Percentiles rank a stretch among this genome's conserved stretches.
Evolutionary conservation across 371 early-diverging fungal genomes (phyloP).

Genomic region (Polyrhizophydium stewartii): DNA sequence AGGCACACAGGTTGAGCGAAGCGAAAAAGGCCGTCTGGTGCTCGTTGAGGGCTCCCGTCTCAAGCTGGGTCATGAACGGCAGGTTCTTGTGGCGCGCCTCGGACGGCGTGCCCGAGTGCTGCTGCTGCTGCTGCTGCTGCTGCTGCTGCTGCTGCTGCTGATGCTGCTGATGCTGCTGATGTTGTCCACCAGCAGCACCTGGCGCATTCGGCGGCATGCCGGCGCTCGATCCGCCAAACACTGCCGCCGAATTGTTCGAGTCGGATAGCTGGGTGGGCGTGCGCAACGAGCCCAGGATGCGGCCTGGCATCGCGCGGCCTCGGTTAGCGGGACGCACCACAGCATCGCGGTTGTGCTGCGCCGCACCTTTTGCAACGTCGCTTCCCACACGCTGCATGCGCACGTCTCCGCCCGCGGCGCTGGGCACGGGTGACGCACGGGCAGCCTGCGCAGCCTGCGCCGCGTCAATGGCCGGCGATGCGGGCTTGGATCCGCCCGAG

Average conservation of each 20-base stretch:
- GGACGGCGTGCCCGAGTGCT: conserved; percentile 2
- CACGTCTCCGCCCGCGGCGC: background rate
- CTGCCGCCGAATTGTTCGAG: conserved; percentile 10
- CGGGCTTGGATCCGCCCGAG: no score
- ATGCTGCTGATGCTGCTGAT: background rate
- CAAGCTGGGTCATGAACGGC: background rate
- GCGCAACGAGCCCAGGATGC: conserved; percentile 28
- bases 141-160: background rate
- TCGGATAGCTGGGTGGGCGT: conserved; percentile 22
- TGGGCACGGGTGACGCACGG: background rate
- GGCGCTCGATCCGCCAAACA: background rate
- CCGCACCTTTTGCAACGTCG: background rate
- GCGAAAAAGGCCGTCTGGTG: conserved; percentile 14
- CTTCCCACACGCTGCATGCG: background rate
- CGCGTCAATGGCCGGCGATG: no score
- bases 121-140: conserved; percentile 5
- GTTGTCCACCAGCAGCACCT: no score
- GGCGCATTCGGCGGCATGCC: no score
- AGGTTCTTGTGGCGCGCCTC: background rate
- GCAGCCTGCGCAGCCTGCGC: background rate
- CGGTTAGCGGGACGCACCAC: background rate
- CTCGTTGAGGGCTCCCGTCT: background rate
- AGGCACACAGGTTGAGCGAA: conserved; percentile 25
- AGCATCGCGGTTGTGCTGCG: background rate
- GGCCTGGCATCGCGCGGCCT: conserved; percentile 3